Evolutionary conservation across 352 stramenopile genomes (phyloP), one percentile per base, ranked within the genome.

Genomic region (Blastocystis sp.): DNA sequence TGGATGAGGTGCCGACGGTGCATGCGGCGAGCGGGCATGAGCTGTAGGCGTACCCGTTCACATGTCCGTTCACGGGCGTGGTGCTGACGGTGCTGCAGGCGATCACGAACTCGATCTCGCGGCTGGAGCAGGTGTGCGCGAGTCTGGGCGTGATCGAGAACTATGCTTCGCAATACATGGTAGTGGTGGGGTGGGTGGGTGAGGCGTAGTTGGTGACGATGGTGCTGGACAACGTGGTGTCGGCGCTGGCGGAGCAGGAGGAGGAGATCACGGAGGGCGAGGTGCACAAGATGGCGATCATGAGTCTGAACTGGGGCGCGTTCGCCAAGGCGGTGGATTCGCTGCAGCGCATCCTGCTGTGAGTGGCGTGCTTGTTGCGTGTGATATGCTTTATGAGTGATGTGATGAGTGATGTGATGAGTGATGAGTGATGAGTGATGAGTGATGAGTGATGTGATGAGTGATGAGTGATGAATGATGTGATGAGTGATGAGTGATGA

Each of bases 51-150:
- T 84, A 59, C 60, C 74, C 74, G 2, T 84, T 59, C 34, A 28
- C 56, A 1, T 84, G 74, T 69, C 34, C 53, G 23, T 84, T 84
- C n/a, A 67, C 74, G 21, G 56, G n/a, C 14, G 66, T 56, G 23
- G 56, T 84, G n/a, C 74, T 59, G 4, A 84, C 74, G 48, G 74
- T 84, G 53, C 74, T 84, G 28, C 74, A 84, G 21, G 48, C 74
- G 1, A 48, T 84, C 14, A 56, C 21, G 21, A 61, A 62, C 23
- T 53, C 74, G 41, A 43, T 84, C 34, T 23, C n/a, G 38, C 52
- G 56, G 21, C n/a, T 84, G 17, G 34, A 11, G 28, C 74, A 64
- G 5, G 56, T 84, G 14, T 56, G 52, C 11, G 23, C 21, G 23
- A 69, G 28, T 38, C 60, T 84, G n/a, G 74, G 74, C 41, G 74